Conservation (phyloP, 768 basidiomycete species). For the Trametes meyenii region DNA sequence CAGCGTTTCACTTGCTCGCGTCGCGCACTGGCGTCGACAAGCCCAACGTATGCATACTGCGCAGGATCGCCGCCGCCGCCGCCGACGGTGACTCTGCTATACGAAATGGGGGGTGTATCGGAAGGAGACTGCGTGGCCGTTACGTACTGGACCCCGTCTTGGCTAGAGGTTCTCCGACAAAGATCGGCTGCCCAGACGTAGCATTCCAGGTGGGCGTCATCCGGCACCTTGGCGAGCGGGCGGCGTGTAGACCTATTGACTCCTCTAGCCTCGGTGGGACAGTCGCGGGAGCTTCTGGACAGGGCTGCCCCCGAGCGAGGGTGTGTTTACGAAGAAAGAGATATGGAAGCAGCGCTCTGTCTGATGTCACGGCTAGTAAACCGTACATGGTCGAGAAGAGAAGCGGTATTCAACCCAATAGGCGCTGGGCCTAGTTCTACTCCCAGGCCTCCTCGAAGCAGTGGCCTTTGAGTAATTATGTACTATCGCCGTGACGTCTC, state of each 20-base stretch:
- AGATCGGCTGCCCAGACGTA: conserved; percentile 1
- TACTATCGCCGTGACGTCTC: no score
- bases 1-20: no score
- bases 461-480: no score
- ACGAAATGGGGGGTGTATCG: no score
- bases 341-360: conserved; percentile 2
- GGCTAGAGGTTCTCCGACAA: not conserved
- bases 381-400: not conserved
- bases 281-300: no score
- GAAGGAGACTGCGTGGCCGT: no score
- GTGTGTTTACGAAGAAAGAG: not conserved
- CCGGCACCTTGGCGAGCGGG: not conserved
- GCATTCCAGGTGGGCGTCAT: conserved; percentile 2
- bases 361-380: not conserved
- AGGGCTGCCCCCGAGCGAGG: not conserved
- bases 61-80: no score
- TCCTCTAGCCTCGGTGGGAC: not conserved
- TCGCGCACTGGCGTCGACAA: no score
- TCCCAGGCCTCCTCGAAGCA: no score
- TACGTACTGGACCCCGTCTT: not conserved
- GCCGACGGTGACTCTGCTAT: no score
- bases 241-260: not conserved
- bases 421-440: not conserved
- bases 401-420: not conserved
- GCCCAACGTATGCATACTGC: no score